Evolutionary conservation across 176 grass and related monocot species (phyloP).

Genomic region (Bolboschoenus planiculmis): DNA sequence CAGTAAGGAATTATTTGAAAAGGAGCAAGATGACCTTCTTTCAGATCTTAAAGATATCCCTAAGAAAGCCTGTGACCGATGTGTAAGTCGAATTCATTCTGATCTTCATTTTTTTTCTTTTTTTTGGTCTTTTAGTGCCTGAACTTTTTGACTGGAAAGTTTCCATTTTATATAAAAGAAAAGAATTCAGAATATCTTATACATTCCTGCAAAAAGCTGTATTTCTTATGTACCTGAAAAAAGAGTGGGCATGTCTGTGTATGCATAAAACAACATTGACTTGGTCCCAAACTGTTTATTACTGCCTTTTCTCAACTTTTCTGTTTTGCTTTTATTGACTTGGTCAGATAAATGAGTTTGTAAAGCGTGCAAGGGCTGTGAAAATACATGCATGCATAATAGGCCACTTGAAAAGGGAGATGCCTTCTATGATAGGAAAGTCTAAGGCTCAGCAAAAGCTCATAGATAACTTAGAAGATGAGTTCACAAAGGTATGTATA

Average conservation of each 20-base stretch:
- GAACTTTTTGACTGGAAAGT: neutral
- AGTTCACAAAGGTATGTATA: conserved; percentile 45
- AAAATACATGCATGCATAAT: conserved; percentile 74
- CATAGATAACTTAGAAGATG: conserved; percentile 44
- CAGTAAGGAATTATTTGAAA: conserved; percentile 64
- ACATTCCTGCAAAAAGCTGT: neutral
- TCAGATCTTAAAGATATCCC: conserved; percentile 83
- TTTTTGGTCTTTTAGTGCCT: neutral
- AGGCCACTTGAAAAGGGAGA: conserved; percentile 65
- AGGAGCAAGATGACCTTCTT: conserved; percentile 72
- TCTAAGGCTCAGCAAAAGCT: conserved; percentile 72
- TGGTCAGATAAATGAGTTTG: conserved; percentile 65
- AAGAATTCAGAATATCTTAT: neutral
- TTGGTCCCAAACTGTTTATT: neutral
- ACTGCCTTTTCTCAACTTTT: neutral
- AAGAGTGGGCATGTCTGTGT: neutral
- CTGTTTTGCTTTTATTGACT: neutral
- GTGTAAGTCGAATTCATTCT: conserved; percentile 31
- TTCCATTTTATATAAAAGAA: neutral
- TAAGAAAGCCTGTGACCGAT: conserved; percentile 79
- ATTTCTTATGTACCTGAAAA: neutral
- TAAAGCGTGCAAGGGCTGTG: conserved; percentile 60
- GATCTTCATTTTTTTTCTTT: neutral
- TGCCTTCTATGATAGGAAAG: conserved; percentile 76
- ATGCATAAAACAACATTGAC: neutral